Base-by-base conservation (phyloP, 768 basidiomycete species). In the Mycena maculata region DNA sequence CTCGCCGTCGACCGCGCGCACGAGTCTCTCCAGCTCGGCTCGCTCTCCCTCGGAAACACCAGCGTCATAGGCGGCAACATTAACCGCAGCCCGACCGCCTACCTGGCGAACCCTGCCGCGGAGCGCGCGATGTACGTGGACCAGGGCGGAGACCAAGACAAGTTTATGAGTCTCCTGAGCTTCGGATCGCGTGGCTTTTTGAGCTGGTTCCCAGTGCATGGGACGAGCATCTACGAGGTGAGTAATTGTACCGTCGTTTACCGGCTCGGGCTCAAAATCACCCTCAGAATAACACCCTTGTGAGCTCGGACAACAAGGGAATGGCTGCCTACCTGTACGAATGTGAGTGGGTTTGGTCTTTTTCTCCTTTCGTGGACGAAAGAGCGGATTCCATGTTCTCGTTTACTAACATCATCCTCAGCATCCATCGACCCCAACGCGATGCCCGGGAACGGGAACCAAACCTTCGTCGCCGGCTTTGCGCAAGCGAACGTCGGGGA, bases 311-410 rank as follows among this genome's bases (percentile, higher is more conserved):
- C 77, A 94, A 94, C 81, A 94, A 94, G 76, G 93, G 93, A 42
- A 93, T 94, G 91, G 92, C 92, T 4, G 92, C 92, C 10, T 90
- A 86, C 76, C 75, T 93, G 20, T 94, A 92, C 66, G 93, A 94
- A 83, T 79, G 90, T 90, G 63, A 54, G 84, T 61, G 1, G 54
- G 41, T 18, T 30, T 60, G 41, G 10, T 13, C 11, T 30, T 25
- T n/a, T 30, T 53, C 57, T 27, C n/a, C 25, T 55, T 5, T 48
- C 57, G 18, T 13, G 27, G n/a, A n/a, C n/a, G n/a, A n/a, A 33
- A 13, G 8, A 22, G 28, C 18, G 44, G 50, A 41, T 4, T 22
- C 22, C 4, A 13, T 58, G 18, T 44, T 28, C 31, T 39, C n/a
- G 23, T 31, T 42, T 31, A 38, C 52, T 47, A 42, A 56, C 57